Base-by-base conservation (phyloP, 192 early-diverging fungal genomes). In the Coemansia reversa region DNA sequence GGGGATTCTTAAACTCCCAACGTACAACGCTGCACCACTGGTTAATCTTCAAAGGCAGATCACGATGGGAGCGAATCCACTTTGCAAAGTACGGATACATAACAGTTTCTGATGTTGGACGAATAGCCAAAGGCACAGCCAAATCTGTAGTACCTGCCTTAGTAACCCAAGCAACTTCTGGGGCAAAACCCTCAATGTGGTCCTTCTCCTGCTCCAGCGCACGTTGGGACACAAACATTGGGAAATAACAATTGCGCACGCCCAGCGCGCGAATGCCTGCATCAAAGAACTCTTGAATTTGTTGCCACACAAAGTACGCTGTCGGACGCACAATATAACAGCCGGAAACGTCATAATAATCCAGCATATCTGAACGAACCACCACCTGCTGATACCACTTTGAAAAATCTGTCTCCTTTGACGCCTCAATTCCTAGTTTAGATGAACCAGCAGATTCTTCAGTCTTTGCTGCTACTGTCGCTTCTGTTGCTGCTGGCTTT, bases 121-220 rank as follows among this genome's bases (percentile, higher is more conserved):
- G 93, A 47, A 99, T 91, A 58, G 97, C 97, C 79, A 99, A 85
- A n/a, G 94, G 97, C 75, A 94, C 94, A 33, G 90, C 94, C 59
- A 99, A 80, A 51, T 99, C 94, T 51, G 83, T 88, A 66, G 84
- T 84, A 18, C 97, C 97, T 52, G 97, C 97, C 70, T 86, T 93
- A 24, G 97, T 99, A 27, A 99, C 97, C 97, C 97, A 99, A 14
- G 97, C 97, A n/a, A 99, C 97, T 77, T 99, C 97, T 28, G 97
- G 95, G 49, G 96, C 93, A 79, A 99, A 99, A 23, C 97, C 97
- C 70, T 99, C 97, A 58, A 99, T 89, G 82, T 99, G 97, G 64
- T 97, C 95, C 89, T 99, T 99, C 75, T 99, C 97, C 63, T 86
- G 86, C 66, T 99, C 89, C 67, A 99, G 85, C 49, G 89, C 89